Evolutionary conservation across 768 basidiomycete genomes (phyloP), one percentile per base, ranked within the genome.

Genomic region (Boletus vinaceobasis): DNA sequence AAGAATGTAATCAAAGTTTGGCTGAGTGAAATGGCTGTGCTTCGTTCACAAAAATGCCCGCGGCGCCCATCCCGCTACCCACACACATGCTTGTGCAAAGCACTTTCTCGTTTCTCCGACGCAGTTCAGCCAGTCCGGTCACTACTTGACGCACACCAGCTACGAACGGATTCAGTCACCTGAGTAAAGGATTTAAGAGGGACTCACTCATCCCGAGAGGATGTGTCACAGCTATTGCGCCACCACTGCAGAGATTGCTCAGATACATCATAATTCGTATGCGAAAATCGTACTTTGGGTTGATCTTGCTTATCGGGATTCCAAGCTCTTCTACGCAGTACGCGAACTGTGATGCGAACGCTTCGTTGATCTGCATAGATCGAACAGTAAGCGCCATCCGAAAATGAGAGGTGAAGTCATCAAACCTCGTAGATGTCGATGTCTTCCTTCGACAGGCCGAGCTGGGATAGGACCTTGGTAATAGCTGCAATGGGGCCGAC

Each of bases 291-390:
- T 75, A 84, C 90, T 92, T 86, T 45, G 90, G 84, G 66, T 97
- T 97, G 63, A 94, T 86, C 70, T 86, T 93, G 61, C 84, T 80
- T 17, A 88, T 84, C 2, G 87, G 83, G 43, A 96, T 78, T 27
- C 78, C 75, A 26, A 95, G 79, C 64, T 91, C 76, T 63, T 95
- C 88, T 8, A 95, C 84, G 49, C 90, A 94, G 72, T 93, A 88
- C n/a, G 89, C 90, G 56, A 92, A 95, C 66, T 96, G 93, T 1
- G 90, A 93, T 0, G 92, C 93, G 57, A 95, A 96, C 1, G 93
- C 93, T 71, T 94, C 89, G 53, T 93, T 92, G 59, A 90, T 88
- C 89, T 92, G 57, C 11, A 55, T 6, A 23, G 35, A 44, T 26
- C 14, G 3, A 40, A 15, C 19, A 7, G 23, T 59, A 39, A 59